Conservation (phyloP, 2,329 filamentous ascomycete species). For the Nothophoma quercina region DNA sequence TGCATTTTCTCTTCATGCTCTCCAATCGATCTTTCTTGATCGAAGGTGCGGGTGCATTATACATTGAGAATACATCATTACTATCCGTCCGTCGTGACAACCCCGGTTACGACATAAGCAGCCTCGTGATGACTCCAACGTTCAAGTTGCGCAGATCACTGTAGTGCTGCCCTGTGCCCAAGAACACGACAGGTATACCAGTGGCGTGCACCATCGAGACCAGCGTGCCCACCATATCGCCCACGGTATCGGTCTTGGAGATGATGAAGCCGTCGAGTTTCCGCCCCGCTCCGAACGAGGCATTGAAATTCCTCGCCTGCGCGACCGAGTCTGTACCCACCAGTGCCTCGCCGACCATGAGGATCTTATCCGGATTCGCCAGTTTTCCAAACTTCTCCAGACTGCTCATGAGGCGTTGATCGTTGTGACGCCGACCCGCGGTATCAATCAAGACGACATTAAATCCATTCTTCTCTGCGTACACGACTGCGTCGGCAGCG, state of each 20-base stretch:
- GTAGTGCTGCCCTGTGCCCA: slow-evolving; percentile 77
- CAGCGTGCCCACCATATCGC: slow-evolving; percentile 96
- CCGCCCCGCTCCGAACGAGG: slow-evolving; percentile 81
- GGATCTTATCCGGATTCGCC: slow-evolving; percentile 94
- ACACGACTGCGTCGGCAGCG: slow-evolving; percentile 89
- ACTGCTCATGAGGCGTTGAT: slow-evolving; percentile 93
- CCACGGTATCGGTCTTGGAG: slow-evolving; percentile 97
- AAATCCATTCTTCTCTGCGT: slow-evolving; percentile 76
- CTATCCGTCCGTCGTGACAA: slow-evolving; percentile 19
- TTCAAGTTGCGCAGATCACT: slow-evolving; percentile 70
- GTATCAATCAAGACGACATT: slow-evolving; percentile 98
- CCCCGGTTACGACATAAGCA: slow-evolving; percentile 65
- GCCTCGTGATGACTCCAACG: slow-evolving; percentile 68
- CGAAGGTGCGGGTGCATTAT: neutral
- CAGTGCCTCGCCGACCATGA: slow-evolving; percentile 94
- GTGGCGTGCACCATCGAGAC: slow-evolving; percentile 98
- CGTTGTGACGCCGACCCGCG: slow-evolving; percentile 92
- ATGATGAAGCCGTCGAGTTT: slow-evolving; percentile 96
- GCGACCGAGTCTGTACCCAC: slow-evolving; percentile 96
- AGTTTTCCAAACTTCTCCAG: slow-evolving; percentile 98
- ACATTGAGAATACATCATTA: neutral
- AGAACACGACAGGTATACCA: slow-evolving; percentile 92
- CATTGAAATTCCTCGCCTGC: slow-evolving; percentile 95
- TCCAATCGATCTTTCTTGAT: too few relatives aligned
- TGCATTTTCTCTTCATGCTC: too few relatives aligned